Conservation (phyloP, 2,329 filamentous ascomycete species). For the Aspergillus pseudoviridinutans region DNA sequence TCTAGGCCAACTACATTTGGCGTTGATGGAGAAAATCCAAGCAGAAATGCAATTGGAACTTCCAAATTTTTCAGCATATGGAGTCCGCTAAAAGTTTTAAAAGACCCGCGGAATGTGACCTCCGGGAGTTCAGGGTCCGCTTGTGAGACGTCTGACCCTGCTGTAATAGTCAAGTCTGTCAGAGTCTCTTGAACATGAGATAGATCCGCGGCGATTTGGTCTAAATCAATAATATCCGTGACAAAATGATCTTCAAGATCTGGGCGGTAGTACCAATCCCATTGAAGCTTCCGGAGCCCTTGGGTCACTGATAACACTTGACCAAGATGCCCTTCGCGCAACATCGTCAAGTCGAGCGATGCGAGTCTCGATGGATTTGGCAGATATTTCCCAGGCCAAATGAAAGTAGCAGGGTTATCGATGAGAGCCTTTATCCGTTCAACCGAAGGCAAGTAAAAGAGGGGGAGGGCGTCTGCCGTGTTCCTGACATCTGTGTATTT, state of each 20-base stretch:
- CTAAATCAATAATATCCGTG: conserved; percentile 11
- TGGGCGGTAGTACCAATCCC: conserved; percentile 10
- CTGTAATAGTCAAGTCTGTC: conserved; percentile 3
- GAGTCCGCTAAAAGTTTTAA: background rate
- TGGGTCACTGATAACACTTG: conserved; percentile 7
- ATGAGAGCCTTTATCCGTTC: conserved; percentile 11
- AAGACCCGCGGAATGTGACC: conserved; percentile 1
- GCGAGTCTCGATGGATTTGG: conserved; percentile 2
- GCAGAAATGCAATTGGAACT: conserved; percentile 9
- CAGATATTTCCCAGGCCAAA: conserved; percentile 10
- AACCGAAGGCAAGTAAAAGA: conserved; percentile 18
- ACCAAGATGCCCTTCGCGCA: conserved; percentile 11
- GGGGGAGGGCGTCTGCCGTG: conserved; percentile 12
- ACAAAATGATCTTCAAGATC: conserved; percentile 6
- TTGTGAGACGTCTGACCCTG: background rate
- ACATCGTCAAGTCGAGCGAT: conserved; percentile 10
- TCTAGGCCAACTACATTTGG: background rate
- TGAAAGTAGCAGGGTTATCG: conserved; percentile 13
- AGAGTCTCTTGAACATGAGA: conserved; percentile 7
- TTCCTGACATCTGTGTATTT: conserved; percentile 5
- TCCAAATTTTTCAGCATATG: conserved; percentile 9
- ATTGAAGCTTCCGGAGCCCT: conserved; percentile 7
- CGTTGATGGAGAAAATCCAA: conserved; percentile 7
- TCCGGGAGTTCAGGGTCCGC: background rate
- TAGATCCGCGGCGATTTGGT: conserved; percentile 14